Conservation (phyloP, 2,329 filamentous ascomycete species). For the Aspergillus brasiliensis region DNA sequence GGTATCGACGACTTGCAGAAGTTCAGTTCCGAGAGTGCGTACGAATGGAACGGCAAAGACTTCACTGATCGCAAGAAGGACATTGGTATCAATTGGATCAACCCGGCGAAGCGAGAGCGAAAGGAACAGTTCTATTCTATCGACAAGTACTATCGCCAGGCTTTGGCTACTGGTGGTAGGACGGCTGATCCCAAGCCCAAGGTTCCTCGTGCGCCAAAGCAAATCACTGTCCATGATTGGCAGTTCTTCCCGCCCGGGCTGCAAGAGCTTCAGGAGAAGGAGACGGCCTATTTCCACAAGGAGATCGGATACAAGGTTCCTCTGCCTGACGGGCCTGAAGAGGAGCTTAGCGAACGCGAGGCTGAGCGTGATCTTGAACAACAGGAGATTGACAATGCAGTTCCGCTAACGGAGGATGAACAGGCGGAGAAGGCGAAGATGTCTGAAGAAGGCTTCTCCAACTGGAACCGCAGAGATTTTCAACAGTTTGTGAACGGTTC, state of each 20-base stretch:
- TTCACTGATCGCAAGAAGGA: constrained; percentile 92
- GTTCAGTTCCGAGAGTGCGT: constrained; percentile 94
- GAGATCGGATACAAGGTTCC: constrained; percentile 95
- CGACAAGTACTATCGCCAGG: constrained; percentile 96
- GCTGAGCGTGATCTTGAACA: constrained; percentile 86
- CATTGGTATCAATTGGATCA: constrained; percentile 94
- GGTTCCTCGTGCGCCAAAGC: constrained; percentile 91
- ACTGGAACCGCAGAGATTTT: constrained; percentile 97
- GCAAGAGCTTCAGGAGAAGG: constrained; percentile 88
- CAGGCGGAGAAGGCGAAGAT: constrained; percentile 81
- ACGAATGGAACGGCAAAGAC: constrained; percentile 98
- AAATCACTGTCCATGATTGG: constrained; percentile 89
- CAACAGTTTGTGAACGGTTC: constrained; percentile 97
- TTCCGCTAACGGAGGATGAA: constrained; percentile 85
- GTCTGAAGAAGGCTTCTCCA: constrained; percentile 80
- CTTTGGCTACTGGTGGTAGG: constrained; percentile 77
- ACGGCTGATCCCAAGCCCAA: constrained; percentile 88
- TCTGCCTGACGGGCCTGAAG: constrained; percentile 82
- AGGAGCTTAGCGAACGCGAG: constrained; percentile 81
- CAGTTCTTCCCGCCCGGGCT: constrained; percentile 91
- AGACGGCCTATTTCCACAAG: constrained; percentile 94
- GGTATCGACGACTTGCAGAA: constrained; percentile 97
- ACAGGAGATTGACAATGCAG: constrained; percentile 88
- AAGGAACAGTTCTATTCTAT: constrained; percentile 98
- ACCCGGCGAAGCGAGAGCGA: constrained; percentile 95